phyloP scores from a whole-genome alignment of 1,284 basidiomycete genomes.

The Papiliotrema fonsecae region DNA sequence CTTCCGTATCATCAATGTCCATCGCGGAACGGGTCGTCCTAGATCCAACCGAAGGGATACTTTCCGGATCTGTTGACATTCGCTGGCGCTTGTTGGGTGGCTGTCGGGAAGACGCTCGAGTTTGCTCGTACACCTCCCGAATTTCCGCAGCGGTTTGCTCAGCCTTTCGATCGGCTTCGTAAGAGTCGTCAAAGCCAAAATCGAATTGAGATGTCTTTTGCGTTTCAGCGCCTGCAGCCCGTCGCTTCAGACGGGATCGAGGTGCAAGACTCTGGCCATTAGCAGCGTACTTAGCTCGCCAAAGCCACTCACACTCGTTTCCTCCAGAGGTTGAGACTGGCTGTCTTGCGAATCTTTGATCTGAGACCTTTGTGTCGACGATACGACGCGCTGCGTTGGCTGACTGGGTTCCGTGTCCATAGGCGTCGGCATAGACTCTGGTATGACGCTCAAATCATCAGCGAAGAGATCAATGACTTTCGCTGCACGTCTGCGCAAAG shows the following conservation, averaged over 20 bases:
- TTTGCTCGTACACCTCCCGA: slow-evolving; percentile 36
- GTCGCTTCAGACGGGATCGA: slow-evolving; percentile 9
- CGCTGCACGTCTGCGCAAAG: slow-evolving; percentile 3
- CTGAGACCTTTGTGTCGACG: background rate
- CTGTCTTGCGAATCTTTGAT: background rate
- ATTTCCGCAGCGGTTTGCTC: slow-evolving; percentile 29
- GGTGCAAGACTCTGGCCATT: background rate
- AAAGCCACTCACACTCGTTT: background rate
- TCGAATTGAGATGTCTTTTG: slow-evolving; percentile 11
- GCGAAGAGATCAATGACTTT: slow-evolving; percentile 4
- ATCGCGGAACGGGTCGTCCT: slow-evolving; percentile 11
- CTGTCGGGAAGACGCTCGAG: slow-evolving; percentile 13
- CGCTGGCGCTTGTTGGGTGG: slow-evolving; percentile 7
- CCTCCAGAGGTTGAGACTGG: background rate
- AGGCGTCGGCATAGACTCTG: too few species aligned
- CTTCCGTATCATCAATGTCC: slow-evolving; percentile 29
- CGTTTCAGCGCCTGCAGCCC: slow-evolving; percentile 6
- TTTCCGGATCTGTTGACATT: slow-evolving; percentile 1
- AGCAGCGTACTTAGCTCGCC: background rate
- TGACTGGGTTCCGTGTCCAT: background rate
- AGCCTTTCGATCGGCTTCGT: slow-evolving; percentile 16
- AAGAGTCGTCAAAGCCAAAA: slow-evolving; percentile 11
- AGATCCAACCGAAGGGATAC: background rate
- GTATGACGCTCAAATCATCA: slow-evolving; percentile 2
- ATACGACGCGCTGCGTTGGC: background rate